phyloP scores from a whole-genome alignment of 2,329 filamentous ascomycete genomes.

The Ustilaginoidea virens region DNA sequence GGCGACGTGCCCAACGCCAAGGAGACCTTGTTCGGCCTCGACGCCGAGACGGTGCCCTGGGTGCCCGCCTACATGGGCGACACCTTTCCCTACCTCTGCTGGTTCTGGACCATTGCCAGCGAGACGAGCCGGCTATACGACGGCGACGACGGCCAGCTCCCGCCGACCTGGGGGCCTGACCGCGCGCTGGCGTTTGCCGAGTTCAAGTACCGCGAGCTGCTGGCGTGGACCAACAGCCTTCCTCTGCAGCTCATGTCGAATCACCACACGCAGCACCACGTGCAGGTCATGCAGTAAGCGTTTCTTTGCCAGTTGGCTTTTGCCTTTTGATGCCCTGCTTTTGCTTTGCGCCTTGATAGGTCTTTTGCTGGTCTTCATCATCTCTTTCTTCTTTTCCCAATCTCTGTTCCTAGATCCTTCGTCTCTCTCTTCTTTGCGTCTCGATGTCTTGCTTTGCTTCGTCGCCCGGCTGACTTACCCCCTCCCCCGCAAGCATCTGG shows the following conservation, averaged over 20 bases:
- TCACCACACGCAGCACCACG: constrained; percentile 12
- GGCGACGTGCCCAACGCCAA: background rate
- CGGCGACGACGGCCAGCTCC: constrained; percentile 4
- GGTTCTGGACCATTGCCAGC: constrained; percentile 17
- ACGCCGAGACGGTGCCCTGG: constrained; percentile 1
- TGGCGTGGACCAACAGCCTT: constrained; percentile 16
- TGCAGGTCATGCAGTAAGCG: constrained; percentile 9
- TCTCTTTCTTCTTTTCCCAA: background rate
- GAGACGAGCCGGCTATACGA: constrained; percentile 13
- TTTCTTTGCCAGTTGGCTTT: no score
- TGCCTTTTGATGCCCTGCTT: no score
- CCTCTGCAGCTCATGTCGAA: constrained; percentile 8
- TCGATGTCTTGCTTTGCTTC: no score
- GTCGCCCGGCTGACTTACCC: background rate
- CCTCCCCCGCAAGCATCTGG: constrained; percentile 9
- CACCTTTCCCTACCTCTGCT: constrained; percentile 15
- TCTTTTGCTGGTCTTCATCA: background rate
- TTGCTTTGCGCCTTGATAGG: no score
- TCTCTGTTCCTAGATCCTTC: no score
- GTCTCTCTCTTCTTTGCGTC: background rate
- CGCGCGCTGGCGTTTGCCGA: constrained; percentile 12
- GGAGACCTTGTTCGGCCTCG: background rate
- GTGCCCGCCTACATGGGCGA: constrained; percentile 8
- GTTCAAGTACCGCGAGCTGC: constrained; percentile 16
- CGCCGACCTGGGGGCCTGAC: constrained; percentile 2